Evolutionary conservation across 108 stramenopile species (phyloP), one percentile per base, ranked within the genome.

Genomic region (Fistulifera pelliculosa): DNA sequence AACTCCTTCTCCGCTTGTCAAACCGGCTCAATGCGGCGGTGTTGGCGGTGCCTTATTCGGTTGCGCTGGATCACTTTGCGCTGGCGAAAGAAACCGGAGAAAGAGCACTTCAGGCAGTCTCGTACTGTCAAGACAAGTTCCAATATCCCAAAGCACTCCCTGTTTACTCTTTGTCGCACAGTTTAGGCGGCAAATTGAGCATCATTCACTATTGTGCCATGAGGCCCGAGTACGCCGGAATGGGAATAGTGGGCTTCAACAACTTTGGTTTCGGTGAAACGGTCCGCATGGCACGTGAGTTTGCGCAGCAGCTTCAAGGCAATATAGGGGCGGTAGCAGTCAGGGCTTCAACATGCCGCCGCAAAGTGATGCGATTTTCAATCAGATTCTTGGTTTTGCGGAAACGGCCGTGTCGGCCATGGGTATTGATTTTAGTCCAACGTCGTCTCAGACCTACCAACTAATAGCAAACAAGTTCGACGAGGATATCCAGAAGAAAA

Each of bases 231-330:
- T 71, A 44, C 35, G 81, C 80, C 52, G 87, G 87, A 2, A 57
- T 83, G n/a, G 87, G 83, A 22, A 83, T 81, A 35, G 58, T 89
- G 60, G 60, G 63, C 10, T 89, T 66, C 42, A 89, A 89, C 62
- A 89, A 89, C 42, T 89, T 85, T 81, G 74, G 73, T 0, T 85
- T 89, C 64, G 55, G 68, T 1, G 63, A 71, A 49, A 85, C 82
- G 14, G 71, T 89, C 38, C 39, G 38, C 10, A 81, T 85, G 81
- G 81, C 75, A 11, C 40, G 75, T 28, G 43, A 58, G 0, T 90
- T 90, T 73, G 84, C 83, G 8, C 56, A 73, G 35, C 74, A 85
- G 55, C 38, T 89, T 23, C 65, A 64, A 21, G 8, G 31, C 31
- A 35, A 35, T 35, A 35, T 35, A 3, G 31, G 31, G n/a, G n/a